Evolutionary conservation across 306 rosid species (phyloP).

Genomic region (Biancaea sappan): DNA sequence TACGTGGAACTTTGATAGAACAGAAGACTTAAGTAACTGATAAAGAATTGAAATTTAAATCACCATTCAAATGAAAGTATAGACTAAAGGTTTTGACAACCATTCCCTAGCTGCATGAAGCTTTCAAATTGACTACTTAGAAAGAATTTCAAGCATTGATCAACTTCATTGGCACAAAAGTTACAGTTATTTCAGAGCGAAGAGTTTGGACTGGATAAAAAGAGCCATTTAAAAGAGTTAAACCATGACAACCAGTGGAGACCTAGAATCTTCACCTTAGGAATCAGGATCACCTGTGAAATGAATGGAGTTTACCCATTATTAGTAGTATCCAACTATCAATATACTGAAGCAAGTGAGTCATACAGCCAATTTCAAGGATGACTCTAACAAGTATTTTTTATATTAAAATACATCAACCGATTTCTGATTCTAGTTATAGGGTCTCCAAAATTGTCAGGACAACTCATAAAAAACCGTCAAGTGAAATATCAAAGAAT

Average conservation of each 20-base stretch:
- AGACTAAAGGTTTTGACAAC: constrained; percentile 26
- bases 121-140: constrained; percentile 36
- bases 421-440: not conserved
- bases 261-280: constrained; percentile 57
- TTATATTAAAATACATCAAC: constrained; percentile 7
- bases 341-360: constrained; percentile 38
- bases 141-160: constrained; percentile 34
- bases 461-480: not conserved
- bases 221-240: constrained; percentile 39
- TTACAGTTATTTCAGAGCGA: constrained; percentile 32
- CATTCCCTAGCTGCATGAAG: constrained; percentile 42
- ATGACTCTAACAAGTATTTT: constrained; percentile 41
- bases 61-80: constrained; percentile 30
- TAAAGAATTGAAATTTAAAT: not conserved
- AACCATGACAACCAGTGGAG: constrained; percentile 32
- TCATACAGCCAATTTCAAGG: constrained; percentile 45
- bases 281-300: constrained; percentile 76
- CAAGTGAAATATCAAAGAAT: not conserved
- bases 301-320: constrained; percentile 51
- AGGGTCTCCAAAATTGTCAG: constrained; percentile 8
- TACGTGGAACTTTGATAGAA: constrained; percentile 11
- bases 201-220: constrained; percentile 31
- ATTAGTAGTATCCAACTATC: too few relatives aligned
- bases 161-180: constrained; percentile 37
- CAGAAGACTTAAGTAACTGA: constrained; percentile 15